Percentiles rank a stretch among this genome's conserved stretches.
Evolutionary conservation across 768 basidiomycete genomes (phyloP).

Genomic region (Daedaleopsis nitida): DNA sequence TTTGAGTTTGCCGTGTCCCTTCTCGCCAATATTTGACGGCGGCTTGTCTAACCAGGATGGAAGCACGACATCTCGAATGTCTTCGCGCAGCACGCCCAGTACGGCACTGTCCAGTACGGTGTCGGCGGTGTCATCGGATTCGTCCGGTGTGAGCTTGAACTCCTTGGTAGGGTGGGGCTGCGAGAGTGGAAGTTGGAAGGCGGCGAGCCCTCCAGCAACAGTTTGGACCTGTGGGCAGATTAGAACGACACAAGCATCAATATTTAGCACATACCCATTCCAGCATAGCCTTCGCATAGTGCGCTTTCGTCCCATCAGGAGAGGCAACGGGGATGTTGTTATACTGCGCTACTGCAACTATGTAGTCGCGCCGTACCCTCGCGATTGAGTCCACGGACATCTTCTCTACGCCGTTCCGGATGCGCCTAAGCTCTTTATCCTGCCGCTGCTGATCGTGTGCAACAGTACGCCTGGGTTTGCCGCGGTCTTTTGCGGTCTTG

Average conservation of each 20-base stretch:
- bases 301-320: neutral
- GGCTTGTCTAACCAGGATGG: conserved; percentile 22
- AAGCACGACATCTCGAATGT: neutral
- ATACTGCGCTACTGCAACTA: neutral
- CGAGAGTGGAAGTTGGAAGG: too few relatives aligned
- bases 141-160: too few relatives aligned
- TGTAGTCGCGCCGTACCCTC: neutral
- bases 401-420: neutral
- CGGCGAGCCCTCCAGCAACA: neutral
- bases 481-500: neutral
- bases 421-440: neutral
- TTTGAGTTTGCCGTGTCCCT: conserved; percentile 21
- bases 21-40: conserved; percentile 16
- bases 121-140: too few relatives aligned
- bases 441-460: neutral
- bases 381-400: neutral
- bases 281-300: neutral
- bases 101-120: too few relatives aligned
- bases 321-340: neutral
- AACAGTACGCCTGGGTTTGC: neutral
- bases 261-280: too few relatives aligned
- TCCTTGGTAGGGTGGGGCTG: too few relatives aligned
- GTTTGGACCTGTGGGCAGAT: neutral
- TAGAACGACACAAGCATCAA: too few relatives aligned
- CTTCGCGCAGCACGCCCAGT: neutral